Conservation (phyloP, 495 filamentous ascomycete genomes). For the Hypoxylon crocopeplum region DNA sequence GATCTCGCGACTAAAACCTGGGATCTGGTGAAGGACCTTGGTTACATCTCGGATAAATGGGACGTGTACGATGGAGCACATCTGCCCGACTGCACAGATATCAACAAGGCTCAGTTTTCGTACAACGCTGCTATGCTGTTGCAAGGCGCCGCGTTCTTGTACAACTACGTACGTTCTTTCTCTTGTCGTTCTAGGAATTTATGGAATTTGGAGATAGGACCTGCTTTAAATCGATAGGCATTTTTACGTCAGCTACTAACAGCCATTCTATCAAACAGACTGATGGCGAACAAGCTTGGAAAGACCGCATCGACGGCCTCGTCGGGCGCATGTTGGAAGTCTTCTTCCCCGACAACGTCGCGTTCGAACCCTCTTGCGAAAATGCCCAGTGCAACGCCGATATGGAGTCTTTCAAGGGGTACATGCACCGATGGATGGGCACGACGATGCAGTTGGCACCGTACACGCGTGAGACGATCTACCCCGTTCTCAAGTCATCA, state of each 20-base stretch:
- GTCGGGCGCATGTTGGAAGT: conserved; percentile 45
- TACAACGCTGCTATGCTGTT: conserved; percentile 68
- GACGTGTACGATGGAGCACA: conserved; percentile 59
- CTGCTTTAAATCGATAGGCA: no score
- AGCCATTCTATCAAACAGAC: conserved; percentile 46
- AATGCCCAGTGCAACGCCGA: conserved; percentile 64
- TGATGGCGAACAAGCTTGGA: conserved; percentile 53
- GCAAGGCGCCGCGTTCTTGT: conserved; percentile 63
- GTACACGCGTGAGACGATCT: conserved; percentile 47
- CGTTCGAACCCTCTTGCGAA: conserved; percentile 67
- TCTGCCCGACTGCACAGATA: conserved; percentile 45
- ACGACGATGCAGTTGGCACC: conserved; percentile 65
- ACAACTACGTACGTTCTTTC: conserved; percentile 55
- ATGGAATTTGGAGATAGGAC: no score
- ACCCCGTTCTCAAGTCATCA: conserved; percentile 56
- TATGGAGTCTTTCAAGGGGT: conserved; percentile 73
- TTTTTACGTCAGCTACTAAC: conserved; percentile 14
- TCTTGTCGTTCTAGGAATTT: neutral
- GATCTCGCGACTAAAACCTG: conserved; percentile 66
- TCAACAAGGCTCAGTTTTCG: conserved; percentile 56
- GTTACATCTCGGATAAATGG: conserved; percentile 49
- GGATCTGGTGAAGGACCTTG: conserved; percentile 56
- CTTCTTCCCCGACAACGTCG: conserved; percentile 55
- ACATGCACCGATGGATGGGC: conserved; percentile 69
- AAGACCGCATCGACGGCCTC: conserved; percentile 50